Evolutionary conservation across 331 rosid genomes (phyloP).

Genomic region (Pyrus hybrid): DNA sequence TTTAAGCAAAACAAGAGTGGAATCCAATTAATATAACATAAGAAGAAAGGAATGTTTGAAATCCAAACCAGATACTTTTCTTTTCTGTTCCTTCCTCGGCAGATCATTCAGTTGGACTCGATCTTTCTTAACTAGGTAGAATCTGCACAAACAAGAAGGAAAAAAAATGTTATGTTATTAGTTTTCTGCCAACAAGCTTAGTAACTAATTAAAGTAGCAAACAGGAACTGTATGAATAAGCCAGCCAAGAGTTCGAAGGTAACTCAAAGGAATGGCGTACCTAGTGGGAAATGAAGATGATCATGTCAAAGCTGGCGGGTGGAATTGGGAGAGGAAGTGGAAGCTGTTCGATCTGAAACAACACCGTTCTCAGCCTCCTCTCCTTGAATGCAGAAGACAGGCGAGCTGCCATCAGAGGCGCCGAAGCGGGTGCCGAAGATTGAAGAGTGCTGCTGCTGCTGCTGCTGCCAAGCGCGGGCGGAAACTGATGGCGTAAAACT

Average conservation of each 20-base stretch:
- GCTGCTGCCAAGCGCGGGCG: slow-evolving; percentile 48
- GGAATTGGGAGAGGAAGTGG: slow-evolving; percentile 58
- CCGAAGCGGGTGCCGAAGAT: slow-evolving; percentile 57
- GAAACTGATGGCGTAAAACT: slow-evolving; percentile 53
- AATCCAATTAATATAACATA: background rate
- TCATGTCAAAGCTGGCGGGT: slow-evolving; percentile 27
- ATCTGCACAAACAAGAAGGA: background rate
- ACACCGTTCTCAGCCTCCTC: slow-evolving; percentile 38
- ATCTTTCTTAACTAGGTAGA: background rate
- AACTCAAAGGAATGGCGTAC: background rate
- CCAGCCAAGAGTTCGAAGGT: background rate
- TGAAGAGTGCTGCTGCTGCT: slow-evolving; percentile 45
- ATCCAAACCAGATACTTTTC: background rate
- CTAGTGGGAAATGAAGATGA: background rate
- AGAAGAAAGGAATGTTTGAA: slow-evolving; percentile 1
- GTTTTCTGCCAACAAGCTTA: background rate
- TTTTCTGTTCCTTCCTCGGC: background rate
- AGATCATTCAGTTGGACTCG: background rate
- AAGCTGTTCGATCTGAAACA: slow-evolving; percentile 42
- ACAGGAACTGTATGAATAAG: background rate
- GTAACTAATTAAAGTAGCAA: background rate
- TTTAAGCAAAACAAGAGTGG: too few species aligned
- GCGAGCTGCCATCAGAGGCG: slow-evolving; percentile 33
- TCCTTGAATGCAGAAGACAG: slow-evolving; percentile 56
- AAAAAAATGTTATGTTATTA: background rate